These are phyloP conservation scores for Arthrobotrys pseudoclavata DNA, from an alignment of 2,329 filamentous ascomycete genomes.

Conservation along the genomic window DNA sequence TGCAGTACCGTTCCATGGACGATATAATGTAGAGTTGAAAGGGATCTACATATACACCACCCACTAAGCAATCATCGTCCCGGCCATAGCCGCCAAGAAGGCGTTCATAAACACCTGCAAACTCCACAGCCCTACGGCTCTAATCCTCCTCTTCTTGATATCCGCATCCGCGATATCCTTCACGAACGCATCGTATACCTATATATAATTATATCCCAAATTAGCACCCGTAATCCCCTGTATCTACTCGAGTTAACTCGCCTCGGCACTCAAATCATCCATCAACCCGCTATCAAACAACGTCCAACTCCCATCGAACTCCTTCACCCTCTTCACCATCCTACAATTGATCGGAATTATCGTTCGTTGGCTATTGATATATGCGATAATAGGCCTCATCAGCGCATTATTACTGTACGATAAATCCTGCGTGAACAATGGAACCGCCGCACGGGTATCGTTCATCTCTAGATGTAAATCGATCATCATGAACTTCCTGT, in stretches of 20 bases:
- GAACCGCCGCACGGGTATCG: conserved; percentile 91
- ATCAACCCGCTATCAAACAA: conserved; percentile 93
- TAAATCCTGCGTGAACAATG: conserved; percentile 89
- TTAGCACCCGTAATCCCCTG: background rate
- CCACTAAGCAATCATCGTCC: conserved; percentile 70
- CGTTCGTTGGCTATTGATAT: conserved; percentile 94
- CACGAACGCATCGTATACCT: conserved; percentile 93
- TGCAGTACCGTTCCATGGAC: no score
- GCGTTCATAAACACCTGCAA: conserved; percentile 92
- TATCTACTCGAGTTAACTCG: no score
- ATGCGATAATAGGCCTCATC: conserved; percentile 94
- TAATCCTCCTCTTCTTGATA: conserved; percentile 85
- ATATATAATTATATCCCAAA: conserved; percentile 1
- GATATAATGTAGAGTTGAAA: conserved; percentile 22
- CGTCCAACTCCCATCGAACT: conserved; percentile 97
- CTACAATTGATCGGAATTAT: conserved; percentile 97
- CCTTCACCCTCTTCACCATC: conserved; percentile 86
- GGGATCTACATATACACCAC: conserved; percentile 57
- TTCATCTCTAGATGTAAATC: conserved; percentile 96
- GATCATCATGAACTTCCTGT: conserved; percentile 75
- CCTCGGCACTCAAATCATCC: conserved; percentile 90
- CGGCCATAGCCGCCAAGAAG: conserved; percentile 93
- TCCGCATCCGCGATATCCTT: conserved; percentile 91
- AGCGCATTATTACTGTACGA: conserved; percentile 97
- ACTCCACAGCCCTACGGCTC: conserved; percentile 97